Conservation (phyloP, 1,284 basidiomycete genomes). For the Thecaphora frezii region DNA sequence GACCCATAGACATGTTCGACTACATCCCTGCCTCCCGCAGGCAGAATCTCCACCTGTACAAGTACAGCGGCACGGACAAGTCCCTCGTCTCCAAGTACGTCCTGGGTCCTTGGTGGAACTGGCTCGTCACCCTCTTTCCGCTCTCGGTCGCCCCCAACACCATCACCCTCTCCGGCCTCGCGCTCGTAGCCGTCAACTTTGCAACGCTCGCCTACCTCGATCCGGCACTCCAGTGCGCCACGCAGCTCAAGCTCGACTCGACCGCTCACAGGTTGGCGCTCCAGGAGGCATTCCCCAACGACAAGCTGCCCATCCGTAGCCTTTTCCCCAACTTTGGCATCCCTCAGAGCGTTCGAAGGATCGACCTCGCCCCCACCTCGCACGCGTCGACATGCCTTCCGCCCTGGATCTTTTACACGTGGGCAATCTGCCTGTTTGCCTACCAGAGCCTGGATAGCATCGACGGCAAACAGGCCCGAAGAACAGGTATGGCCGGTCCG, state of each 20-base stretch:
- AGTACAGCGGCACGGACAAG: constrained; percentile 66
- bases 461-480: constrained; percentile 90
- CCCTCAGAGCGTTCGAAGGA: constrained; percentile 22
- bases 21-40: constrained; percentile 62
- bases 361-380: constrained; percentile 15
- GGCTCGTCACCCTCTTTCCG: constrained; percentile 90
- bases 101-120: constrained; percentile 89
- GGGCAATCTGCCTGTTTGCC: constrained; percentile 82
- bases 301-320: constrained; percentile 29
- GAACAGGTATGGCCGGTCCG: constrained; percentile 93
- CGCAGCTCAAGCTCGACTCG: constrained; percentile 47
- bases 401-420: constrained; percentile 60
- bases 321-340: constrained; percentile 38
- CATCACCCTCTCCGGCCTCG: constrained; percentile 68
- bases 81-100: constrained; percentile 71
- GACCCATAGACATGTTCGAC: constrained; percentile 41
- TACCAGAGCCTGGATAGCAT: constrained; percentile 90
- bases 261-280: constrained; percentile 21
- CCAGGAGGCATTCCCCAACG: constrained; percentile 27
- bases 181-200: constrained; percentile 82
- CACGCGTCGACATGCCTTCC: constrained; percentile 24
- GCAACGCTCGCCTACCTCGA: constrained; percentile 67
- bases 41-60: constrained; percentile 64
- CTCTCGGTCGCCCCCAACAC: constrained; percentile 81
- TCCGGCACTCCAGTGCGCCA: constrained; percentile 36